Base-by-base conservation (phyloP, 805 yeast genomes). In the Yamadazyma takamatsuzukensis region DNA sequence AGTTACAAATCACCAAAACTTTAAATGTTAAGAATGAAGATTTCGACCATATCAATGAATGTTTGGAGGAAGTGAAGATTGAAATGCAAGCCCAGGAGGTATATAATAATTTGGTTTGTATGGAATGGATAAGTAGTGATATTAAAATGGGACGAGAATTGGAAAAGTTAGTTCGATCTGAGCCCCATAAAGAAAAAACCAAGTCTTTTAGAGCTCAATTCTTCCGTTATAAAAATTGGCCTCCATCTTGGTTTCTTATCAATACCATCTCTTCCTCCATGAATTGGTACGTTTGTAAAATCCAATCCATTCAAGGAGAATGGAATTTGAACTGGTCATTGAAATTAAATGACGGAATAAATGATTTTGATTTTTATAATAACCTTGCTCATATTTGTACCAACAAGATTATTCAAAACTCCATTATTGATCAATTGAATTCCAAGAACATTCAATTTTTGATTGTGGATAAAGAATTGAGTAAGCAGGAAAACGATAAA, bases 101-200 rank as follows among this genome's bases (percentile, higher is more conserved):
- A 18, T 58, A 73, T 9, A 69, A 75, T 6, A 67, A 79, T 39
- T 69, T 85, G 34, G 62, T 67, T 22, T 80, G 85, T 0, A 72
- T 80, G 0, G 84, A 80, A 18, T 84, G 93, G 93, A 68, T 75
- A 5, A 61, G 66, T n/a, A 74, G 74, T 42, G 75, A 72, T 25
- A 68, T 74, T 25, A 66, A 83, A 29, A 64, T 58, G 19, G 47
- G 83, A 18, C 59, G 67, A 2, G 64, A 67, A 3, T 64, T 61
- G 15, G 88, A 80, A 48, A n/a, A n/a, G n/a, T n/a, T n/a, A n/a
- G 49, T 68, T 14, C 30, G 29, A 7, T 68, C 68, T 34, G 45
- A 76, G 21, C 55, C 60, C 36, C 21, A 18, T 14, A 11, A 15
- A 14, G 28, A 18, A 23, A 7, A 27, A 12, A 15, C 5, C 8